Evolutionary conservation across 768 basidiomycete species (phyloP), one percentile per base, ranked within the genome.

Genomic region (Leucosporidium creatinivorum): DNA sequence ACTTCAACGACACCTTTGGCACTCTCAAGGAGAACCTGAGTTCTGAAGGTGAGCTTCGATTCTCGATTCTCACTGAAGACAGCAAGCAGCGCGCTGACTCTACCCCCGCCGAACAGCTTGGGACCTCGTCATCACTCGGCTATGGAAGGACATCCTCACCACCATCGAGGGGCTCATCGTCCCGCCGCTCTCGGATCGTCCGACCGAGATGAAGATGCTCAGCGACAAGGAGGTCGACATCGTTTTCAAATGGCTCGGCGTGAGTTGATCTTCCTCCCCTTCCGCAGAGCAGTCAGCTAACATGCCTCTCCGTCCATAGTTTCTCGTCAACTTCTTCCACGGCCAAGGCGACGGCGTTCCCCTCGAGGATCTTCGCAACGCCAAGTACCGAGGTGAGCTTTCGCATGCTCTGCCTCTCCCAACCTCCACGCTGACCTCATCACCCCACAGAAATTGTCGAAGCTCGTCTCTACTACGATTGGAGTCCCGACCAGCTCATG

Each of bases 171-270:
- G 85, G 15, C 79, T 98, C 72, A 84, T 98, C 68, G 87, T 98
- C 21, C 96, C 96, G 5, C 89, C 93, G 4, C 78, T 99, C 64
- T 89, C 88, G 8, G 91, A 94, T 68, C 80, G 84, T 23, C 81
- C 87, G 15, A 91, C 91, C 54, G 89, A 92, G 62, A 88, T 98
- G 91, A 88, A 89, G 73, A 88, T 93, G 1, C 77, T 99, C 76
- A 87, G 83, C 31, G 96, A 98, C 75, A 93, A 94, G 79, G 96
- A 97, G 80, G 89, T 98, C 48, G 96, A 98, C 77, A 88, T 97
- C 67, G 94, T 93, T n/a, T 91, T 97, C 81, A 94, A 93, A 77
- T 97, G 96, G 91, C 78, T 98, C 62, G 93, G 93, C 86, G 93
- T 89, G 65, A 23, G 78, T 74, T n/a, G n/a, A n/a, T 69, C 10